These are phyloP conservation scores for Alternaria dauci DNA, from an alignment of 2,329 filamentous ascomycete species.

Conservation along the genomic window DNA sequence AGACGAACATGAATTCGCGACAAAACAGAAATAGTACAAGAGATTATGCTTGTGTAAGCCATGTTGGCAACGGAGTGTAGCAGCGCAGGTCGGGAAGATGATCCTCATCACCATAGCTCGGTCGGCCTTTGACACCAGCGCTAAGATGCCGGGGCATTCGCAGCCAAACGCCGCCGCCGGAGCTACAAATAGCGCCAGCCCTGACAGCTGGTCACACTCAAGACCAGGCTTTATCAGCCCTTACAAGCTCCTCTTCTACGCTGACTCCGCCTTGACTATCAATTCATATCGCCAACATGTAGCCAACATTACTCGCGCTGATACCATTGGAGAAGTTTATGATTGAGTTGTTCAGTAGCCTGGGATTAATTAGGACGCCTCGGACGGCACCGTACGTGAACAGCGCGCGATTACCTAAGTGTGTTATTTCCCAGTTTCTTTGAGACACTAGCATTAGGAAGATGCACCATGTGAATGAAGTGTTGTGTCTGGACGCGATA, in stretches of 20 bases:
- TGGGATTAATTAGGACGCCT: slow-evolving; percentile 15
- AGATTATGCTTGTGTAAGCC: neutral
- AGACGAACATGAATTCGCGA: neutral
- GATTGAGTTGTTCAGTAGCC: slow-evolving; percentile 23
- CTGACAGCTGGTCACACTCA: neutral
- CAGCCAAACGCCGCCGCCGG: neutral
- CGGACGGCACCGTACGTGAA: slow-evolving; percentile 17
- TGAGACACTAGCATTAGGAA: neutral
- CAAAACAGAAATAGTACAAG: neutral
- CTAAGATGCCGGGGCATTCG: neutral
- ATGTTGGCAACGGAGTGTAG: neutral
- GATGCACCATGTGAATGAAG: too few species aligned
- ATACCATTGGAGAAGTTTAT: slow-evolving; percentile 18
- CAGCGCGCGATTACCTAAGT: slow-evolving; percentile 13
- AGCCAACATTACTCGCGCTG: slow-evolving; percentile 1
- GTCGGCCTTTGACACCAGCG: neutral
- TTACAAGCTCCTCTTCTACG: slow-evolving; percentile 14
- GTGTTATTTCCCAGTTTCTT: slow-evolving; percentile 7
- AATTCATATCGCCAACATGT: slow-evolving; percentile 10
- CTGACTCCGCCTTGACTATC: neutral
- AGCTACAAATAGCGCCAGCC: neutral
- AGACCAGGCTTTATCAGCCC: neutral
- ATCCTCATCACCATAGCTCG: neutral
- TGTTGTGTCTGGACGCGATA: too few species aligned
- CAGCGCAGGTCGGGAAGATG: neutral